Conservation (phyloP, 2,329 filamentous ascomycete genomes). For the Calonectria fujianensis region DNA sequence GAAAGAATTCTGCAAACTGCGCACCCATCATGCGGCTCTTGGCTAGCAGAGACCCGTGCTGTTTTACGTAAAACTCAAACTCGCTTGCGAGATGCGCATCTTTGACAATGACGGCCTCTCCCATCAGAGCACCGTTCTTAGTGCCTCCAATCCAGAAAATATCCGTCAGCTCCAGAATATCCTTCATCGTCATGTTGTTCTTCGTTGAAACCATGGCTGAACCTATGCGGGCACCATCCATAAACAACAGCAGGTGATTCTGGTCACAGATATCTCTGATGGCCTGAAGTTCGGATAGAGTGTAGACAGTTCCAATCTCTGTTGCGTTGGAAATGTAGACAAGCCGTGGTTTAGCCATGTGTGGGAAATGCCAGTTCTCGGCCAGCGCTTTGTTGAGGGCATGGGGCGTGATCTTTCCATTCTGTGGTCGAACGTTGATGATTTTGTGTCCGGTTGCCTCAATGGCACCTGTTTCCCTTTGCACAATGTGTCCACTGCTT, state of each 20-base stretch:
- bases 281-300: slow-evolving; percentile 62
- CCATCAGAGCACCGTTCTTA: slow-evolving; percentile 70
- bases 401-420: slow-evolving; percentile 68
- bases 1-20: slow-evolving; percentile 70
- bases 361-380: slow-evolving; percentile 70
- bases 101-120: slow-evolving; percentile 71
- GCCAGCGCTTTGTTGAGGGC: slow-evolving; percentile 65
- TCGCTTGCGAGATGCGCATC: slow-evolving; percentile 63
- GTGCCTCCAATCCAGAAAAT: slow-evolving; percentile 74
- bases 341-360: slow-evolving; percentile 70
- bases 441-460: slow-evolving; percentile 72
- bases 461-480: slow-evolving; percentile 70
- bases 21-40: slow-evolving; percentile 70
- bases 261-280: slow-evolving; percentile 66
- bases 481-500: slow-evolving; percentile 69
- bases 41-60: slow-evolving; percentile 69
- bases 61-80: slow-evolving; percentile 71
- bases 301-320: slow-evolving; percentile 70
- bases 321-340: slow-evolving; percentile 72
- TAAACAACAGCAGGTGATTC: slow-evolving; percentile 64
- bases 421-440: slow-evolving; percentile 66
- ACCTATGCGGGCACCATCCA: slow-evolving; percentile 69
- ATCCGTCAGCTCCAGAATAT: slow-evolving; percentile 68
- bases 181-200: slow-evolving; percentile 66
- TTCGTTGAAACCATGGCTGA: slow-evolving; percentile 64